Evolutionary conservation across 2,329 filamentous ascomycete species (phyloP), one percentile per base, ranked within the genome.

Genomic region (Fusarium napiforme): DNA sequence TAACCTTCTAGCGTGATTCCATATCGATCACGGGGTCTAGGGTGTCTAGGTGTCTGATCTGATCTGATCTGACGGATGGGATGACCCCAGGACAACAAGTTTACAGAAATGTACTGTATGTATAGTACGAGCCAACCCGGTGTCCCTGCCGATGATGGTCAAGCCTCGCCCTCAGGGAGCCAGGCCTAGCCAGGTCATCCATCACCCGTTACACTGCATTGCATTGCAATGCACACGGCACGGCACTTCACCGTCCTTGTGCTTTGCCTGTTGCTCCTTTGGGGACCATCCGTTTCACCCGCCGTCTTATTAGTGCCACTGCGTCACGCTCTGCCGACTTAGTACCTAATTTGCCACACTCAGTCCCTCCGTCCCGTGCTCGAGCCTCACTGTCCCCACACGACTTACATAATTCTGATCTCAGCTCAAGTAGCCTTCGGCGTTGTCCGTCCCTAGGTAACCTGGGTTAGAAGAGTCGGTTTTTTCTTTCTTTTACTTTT

Each of bases 321-420:
- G 59, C 59, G 67, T 73, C 71, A 74, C 49, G 16, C 46, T 69
- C 71, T 52, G 45, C 36, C 61, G 49, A 68, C 67, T 36, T 14
- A 14, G 5, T 7, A 36, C 16, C 16, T 36, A 63, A 69, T 74
- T 73, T 71, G 71, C 71, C 71, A 73, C 71, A 40, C 55, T 74
- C 60, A 55, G 58, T 50, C 50, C 62, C 58, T 50, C 50, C 34
- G 59, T 66, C 49, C 56, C 52, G 30, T 60, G 45, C 64, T 52
- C 40, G 45, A 66, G 60, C 50, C 55, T 49, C 55, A 49, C n/a
- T 26, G 32, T 49, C 42, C 32, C 40, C 55, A 49, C 28, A 37
- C 46, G 55, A 60, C 64, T 74, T 73, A 72, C 67, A 73, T 74
- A 74, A 74, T 73, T 73, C 58, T 72, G 72, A 72, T 64, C 62